Evolutionary conservation across 1,139 yeast species (phyloP), one percentile per base, ranked within the genome.

Genomic region (Geotrichum klebahnii): DNA sequence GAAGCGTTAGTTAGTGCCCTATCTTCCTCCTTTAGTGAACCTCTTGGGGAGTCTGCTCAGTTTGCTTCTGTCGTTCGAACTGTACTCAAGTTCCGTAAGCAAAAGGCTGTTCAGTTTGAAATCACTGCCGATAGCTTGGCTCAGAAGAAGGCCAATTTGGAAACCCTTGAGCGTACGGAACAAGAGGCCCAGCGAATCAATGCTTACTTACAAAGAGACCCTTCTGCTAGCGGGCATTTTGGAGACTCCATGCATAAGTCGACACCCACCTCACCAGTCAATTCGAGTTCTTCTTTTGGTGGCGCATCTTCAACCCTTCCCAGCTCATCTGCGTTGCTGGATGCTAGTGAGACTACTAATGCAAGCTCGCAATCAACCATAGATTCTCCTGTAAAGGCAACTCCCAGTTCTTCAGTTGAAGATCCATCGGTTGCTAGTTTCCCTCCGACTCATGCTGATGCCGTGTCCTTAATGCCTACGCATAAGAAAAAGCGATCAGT

Each of bases 41-140:
- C 95, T 3, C 70, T 90, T 31, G 82, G 86, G 5, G 97, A 90
- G 62, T 79, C 86, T 16, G 89, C 84, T 12, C 88, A 85, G 60
- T 81, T 84, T 67, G 80, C 94, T 0, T 74, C 76, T 4, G 82
- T 84, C 0, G 79, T 84, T 1, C 76, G 84, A 44, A 77, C 79
- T 40, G 79, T 90, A 14, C 74, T 84, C 44, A 83, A 81, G 60
- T 90, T 78, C 63, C 80, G 90, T 50, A 75, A 77, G 39, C 76
- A 82, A 58, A 90, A 92, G 64, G 70, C 79, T 9, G 70, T 82
- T 12, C 97, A 90, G 63, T 72, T 77, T 45, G 78, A 75, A 44
- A 66, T 85, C 57, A 73, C 88, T 10, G 78, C 77, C 26, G 73
- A 75, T 41, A 79, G 80, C 29, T 61, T 87, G 33, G 70, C 67